Conservation (phyloP, 176 grass and related monocot genomes). For the Carex littledalei region DNA sequence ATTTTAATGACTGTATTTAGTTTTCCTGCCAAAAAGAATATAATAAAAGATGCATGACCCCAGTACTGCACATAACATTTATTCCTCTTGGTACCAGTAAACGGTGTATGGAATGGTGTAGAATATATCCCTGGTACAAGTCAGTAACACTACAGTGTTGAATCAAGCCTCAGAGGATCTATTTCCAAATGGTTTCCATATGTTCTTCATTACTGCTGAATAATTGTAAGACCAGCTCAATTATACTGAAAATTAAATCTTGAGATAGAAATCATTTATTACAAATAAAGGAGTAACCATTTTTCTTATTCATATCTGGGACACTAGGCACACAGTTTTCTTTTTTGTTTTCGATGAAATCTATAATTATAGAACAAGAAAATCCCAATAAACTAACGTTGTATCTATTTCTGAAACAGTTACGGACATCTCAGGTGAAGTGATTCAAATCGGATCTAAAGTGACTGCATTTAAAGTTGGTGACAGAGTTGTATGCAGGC, state of each 20-base stretch:
- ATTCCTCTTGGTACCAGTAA: too few species aligned
- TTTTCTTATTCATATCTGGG: background rate
- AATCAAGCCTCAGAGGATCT: background rate
- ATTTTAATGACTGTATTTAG: too few species aligned
- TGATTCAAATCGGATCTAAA: conserved; percentile 25
- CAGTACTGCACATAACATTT: too few species aligned
- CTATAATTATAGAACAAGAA: background rate
- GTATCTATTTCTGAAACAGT: conserved; percentile 1
- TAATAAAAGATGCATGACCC: too few species aligned
- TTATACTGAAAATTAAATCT: background rate
- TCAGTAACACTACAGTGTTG: background rate
- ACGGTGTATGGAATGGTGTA: too few species aligned
- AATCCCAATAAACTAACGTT: background rate
- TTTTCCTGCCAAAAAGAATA: too few species aligned
- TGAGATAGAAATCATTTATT: background rate
- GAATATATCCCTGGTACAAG: background rate
- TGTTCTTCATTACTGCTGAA: too few species aligned
- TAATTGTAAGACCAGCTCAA: background rate
- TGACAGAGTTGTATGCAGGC: conserved; percentile 31
- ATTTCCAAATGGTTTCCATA: background rate
- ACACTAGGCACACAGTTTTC: background rate
- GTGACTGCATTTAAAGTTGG: conserved; percentile 27
- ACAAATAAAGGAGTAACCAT: background rate
- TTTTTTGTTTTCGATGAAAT: background rate
- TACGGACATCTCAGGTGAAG: conserved; percentile 35